Evolutionary conservation across 73 alveolate genomes (phyloP).

Genomic region (Paramecium octaurelia): DNA sequence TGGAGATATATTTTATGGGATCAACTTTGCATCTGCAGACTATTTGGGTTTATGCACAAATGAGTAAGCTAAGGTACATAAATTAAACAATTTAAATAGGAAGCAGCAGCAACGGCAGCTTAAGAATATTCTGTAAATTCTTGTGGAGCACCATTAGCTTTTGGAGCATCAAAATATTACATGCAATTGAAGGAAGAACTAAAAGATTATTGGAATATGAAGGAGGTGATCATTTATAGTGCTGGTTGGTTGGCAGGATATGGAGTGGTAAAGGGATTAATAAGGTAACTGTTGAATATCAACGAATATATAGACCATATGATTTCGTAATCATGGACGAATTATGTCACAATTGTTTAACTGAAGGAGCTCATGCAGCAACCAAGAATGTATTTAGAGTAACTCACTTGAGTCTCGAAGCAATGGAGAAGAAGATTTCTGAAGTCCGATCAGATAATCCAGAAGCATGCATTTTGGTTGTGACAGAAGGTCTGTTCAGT

Average conservation of each 20-base stretch:
- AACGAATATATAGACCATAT: slow-evolving; percentile 20
- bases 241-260: slow-evolving; percentile 67
- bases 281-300: not conserved
- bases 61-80: slow-evolving; percentile 46
- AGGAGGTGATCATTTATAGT: slow-evolving; percentile 40
- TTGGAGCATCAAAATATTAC: slow-evolving; percentile 54
- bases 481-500: slow-evolving; percentile 58
- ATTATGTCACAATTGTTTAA: slow-evolving; percentile 55
- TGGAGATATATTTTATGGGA: slow-evolving; percentile 60
- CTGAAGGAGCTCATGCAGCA: slow-evolving; percentile 63
- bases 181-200: slow-evolving; percentile 49
- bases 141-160: slow-evolving; percentile 58
- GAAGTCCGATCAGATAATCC: slow-evolving; percentile 44
- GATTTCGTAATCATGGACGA: slow-evolving; percentile 63
- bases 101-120: slow-evolving; percentile 60
- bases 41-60: slow-evolving; percentile 58
- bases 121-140: slow-evolving; percentile 63
- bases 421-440: slow-evolving; percentile 52
- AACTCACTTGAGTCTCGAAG: slow-evolving; percentile 47
- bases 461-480: slow-evolving; percentile 56
- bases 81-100: not conserved
- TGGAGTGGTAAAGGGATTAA: not conserved
- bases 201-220: slow-evolving; percentile 59
- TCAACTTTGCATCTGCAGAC: slow-evolving; percentile 62
- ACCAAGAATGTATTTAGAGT: slow-evolving; percentile 55